These are phyloP conservation scores for Pythium coloratum DNA, from an alignment of 352 stramenopile species.

Conservation along the genomic window DNA sequence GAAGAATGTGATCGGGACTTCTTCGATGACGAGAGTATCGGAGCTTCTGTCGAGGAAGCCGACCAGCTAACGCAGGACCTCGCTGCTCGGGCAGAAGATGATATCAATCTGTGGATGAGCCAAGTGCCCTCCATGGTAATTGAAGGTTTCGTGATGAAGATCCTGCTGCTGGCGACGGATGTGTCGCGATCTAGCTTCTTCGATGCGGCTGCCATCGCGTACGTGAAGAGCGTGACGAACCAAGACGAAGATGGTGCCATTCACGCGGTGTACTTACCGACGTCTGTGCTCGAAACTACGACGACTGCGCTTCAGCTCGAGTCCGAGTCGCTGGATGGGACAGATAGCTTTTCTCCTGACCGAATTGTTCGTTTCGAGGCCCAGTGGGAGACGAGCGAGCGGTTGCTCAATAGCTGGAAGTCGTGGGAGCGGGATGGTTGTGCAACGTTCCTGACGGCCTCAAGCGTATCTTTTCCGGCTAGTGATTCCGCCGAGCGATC, in stretches of 20 bases:
- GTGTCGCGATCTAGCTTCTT: conserved; percentile 20
- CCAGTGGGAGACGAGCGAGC: conserved; percentile 45
- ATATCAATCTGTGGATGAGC: conserved; percentile 17
- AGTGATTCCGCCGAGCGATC: background rate
- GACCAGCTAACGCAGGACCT: conserved; percentile 59
- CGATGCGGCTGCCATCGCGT: conserved; percentile 37
- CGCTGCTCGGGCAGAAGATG: conserved; percentile 31
- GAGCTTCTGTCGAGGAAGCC: conserved; percentile 31
- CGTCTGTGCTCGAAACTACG: background rate
- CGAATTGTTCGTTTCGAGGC: conserved; percentile 34
- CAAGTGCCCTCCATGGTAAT: conserved; percentile 27
- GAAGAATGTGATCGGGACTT: conserved; percentile 9
- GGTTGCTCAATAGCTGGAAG: conserved; percentile 59
- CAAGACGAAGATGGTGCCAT: conserved; percentile 17
- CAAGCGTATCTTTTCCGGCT: conserved; percentile 5
- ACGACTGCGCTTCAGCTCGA: background rate
- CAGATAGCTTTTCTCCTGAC: background rate
- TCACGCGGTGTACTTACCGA: conserved; percentile 37
- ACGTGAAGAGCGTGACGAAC: conserved; percentile 28
- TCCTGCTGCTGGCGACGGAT: conserved; percentile 26
- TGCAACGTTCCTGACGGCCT: conserved; percentile 43
- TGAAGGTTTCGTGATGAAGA: conserved; percentile 37
- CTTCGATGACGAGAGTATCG: background rate
- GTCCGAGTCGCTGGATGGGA: background rate
- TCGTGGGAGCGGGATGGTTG: conserved; percentile 49